These are phyloP conservation scores for Sporothrix brunneoviolacea DNA, from an alignment of 2,329 filamentous ascomycete species.

Conservation along the genomic window DNA sequence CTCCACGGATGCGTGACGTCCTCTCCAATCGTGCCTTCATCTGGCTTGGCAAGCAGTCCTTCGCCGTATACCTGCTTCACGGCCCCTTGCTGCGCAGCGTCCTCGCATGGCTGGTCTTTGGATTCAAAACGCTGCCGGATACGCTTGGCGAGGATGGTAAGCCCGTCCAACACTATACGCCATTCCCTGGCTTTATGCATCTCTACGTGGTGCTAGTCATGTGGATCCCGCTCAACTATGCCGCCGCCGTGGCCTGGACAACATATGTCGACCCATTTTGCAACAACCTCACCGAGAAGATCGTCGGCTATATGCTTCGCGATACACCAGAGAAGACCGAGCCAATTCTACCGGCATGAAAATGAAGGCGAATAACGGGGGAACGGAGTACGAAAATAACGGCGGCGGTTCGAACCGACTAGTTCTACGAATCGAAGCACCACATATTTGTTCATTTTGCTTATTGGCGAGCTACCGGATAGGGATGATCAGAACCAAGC, in stretches of 20 bases:
- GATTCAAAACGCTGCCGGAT: constrained; percentile 32
- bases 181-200: constrained; percentile 29
- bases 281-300: constrained; percentile 34
- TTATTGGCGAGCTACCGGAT: too few relatives aligned
- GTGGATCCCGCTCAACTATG: constrained; percentile 43
- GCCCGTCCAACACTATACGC: constrained; percentile 11
- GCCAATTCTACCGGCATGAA: constrained; percentile 10
- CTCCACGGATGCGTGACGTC: constrained; percentile 41
- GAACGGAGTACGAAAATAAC: too few relatives aligned
- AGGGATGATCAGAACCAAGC: too few relatives aligned
- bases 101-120: constrained; percentile 54
- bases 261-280: constrained; percentile 48
- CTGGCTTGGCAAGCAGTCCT: constrained; percentile 58
- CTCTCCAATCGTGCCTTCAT: constrained; percentile 50
- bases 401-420: too few relatives aligned
- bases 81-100: constrained; percentile 53
- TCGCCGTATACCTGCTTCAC: constrained; percentile 59
- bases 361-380: too few relatives aligned
- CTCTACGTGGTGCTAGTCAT: constrained; percentile 34
- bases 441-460: too few relatives aligned
- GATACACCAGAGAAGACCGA: constrained; percentile 20
- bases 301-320: constrained; percentile 21
- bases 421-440: too few relatives aligned
- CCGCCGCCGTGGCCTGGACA: constrained; percentile 43
- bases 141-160: constrained; percentile 31